Conservation (phyloP, 2,329 filamentous ascomycete species). For the Akanthomyces lecanii region DNA sequence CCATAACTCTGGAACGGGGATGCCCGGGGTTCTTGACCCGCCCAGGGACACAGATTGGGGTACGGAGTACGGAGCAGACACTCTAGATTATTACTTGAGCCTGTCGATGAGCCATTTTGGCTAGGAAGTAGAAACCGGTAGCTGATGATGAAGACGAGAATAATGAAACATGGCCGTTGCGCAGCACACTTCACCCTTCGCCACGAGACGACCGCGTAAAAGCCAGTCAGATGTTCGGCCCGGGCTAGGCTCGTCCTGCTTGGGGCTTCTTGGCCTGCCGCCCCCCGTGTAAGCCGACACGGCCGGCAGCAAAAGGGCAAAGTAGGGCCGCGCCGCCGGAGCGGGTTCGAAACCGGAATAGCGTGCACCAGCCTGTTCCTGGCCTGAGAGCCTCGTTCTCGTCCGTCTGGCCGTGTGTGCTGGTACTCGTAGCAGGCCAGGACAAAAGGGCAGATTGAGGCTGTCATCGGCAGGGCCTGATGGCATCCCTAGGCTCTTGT, state of each 20-base stretch:
- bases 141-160: not conserved
- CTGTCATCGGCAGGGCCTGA: not conserved
- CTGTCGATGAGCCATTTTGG: not conserved
- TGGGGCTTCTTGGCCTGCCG: not conserved
- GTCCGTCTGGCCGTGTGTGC: too few relatives aligned
- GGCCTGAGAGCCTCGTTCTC: not conserved
- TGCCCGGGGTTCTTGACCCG: not conserved
- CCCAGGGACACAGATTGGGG: not conserved
- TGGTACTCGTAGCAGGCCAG: too few relatives aligned
- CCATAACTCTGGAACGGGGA: slow-evolving; percentile 15
- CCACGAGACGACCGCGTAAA: not conserved
- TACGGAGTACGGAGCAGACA: too few relatives aligned
- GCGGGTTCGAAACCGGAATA: not conserved
- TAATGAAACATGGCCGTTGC: too few relatives aligned
- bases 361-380: not conserved
- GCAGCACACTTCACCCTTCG: not conserved
- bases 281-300: not conserved
- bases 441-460: not conserved
- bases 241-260: not conserved
- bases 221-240: slow-evolving; percentile 5
- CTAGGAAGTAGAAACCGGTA: too few relatives aligned
- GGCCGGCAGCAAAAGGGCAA: too few relatives aligned
- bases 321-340: too few relatives aligned
- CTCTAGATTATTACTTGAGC: too few relatives aligned
- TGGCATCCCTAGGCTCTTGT: too few relatives aligned